Evolutionary conservation across 1,284 basidiomycete species (phyloP).

Genomic region (Mycena sp.): DNA sequence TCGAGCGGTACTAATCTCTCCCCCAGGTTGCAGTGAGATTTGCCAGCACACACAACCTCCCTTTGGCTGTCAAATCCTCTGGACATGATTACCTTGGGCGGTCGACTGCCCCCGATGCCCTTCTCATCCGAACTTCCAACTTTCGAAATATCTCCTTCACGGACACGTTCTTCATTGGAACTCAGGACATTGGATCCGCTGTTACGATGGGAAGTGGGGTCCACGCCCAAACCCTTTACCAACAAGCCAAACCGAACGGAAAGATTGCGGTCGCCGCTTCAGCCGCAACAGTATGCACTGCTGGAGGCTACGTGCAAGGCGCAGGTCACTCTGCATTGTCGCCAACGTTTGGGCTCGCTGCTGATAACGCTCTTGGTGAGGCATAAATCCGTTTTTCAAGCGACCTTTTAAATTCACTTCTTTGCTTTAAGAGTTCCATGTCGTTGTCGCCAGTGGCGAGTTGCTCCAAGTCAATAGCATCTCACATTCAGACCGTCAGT

Average conservation of each 20-base stretch:
- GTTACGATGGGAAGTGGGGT: conserved; percentile 12
- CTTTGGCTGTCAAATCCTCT: conserved; percentile 54
- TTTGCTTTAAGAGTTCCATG: conserved; percentile 11
- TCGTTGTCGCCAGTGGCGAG: conserved; percentile 13
- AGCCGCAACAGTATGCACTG: conserved; percentile 37
- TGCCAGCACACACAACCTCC: conserved; percentile 49
- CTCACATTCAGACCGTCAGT: conserved; percentile 13
- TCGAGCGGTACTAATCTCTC: conserved; percentile 34
- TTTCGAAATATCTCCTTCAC: conserved; percentile 7
- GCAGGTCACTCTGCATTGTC: conserved; percentile 13
- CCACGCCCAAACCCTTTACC: conserved; percentile 12
- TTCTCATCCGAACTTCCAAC: conserved; percentile 7
- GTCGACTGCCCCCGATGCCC: conserved; percentile 8
- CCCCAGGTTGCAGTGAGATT: conserved; percentile 38
- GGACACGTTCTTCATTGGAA: conserved; percentile 9
- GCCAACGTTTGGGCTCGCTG: conserved; percentile 8
- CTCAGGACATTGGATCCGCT: conserved; percentile 6
- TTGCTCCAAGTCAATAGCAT: conserved; percentile 6
- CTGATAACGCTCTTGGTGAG: conserved; percentile 11
- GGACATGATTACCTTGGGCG: conserved; percentile 48
- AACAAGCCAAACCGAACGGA: conserved; percentile 8
- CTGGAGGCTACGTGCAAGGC: conserved; percentile 18
- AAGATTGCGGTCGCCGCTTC: conserved; percentile 12
- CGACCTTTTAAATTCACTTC: conserved; percentile 6
- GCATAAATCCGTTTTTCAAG: conserved; percentile 1